Conservation (phyloP, 371 early-diverging fungal genomes). For the Mortierella sp. region DNA sequence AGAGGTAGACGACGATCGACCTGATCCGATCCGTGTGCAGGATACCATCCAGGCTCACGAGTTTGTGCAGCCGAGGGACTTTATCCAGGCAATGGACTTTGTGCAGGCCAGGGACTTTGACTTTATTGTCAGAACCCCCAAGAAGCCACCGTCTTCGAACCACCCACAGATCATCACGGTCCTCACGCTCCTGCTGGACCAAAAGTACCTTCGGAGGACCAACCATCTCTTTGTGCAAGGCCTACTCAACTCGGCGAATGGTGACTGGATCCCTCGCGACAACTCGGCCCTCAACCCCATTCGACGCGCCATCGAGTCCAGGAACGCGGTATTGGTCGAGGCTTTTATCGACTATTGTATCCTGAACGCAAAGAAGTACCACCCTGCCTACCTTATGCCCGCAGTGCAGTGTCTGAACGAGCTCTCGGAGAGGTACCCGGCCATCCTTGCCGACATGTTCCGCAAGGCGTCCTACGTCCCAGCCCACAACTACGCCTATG, state of each 20-base stretch:
- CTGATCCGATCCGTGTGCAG: not conserved
- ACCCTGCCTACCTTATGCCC: constrained; percentile 55
- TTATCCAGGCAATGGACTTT: not conserved
- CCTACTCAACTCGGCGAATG: constrained; percentile 34
- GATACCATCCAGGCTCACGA: not conserved
- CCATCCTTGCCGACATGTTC: constrained; percentile 46
- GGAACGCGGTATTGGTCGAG: constrained; percentile 34
- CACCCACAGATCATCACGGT: constrained; percentile 28
- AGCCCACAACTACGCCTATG: constrained; percentile 43
- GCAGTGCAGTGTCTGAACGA: constrained; percentile 53
- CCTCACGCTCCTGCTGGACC: constrained; percentile 43
- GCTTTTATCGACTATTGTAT: constrained; percentile 53
- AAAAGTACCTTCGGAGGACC: constrained; percentile 19
- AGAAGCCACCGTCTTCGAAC: not conserved
- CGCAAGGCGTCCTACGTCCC: constrained; percentile 50
- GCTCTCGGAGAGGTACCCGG: constrained; percentile 48
- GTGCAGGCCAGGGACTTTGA: not conserved
- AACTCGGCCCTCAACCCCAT: constrained; percentile 43
- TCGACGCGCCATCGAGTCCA: constrained; percentile 44
- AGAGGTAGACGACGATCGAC: constrained; percentile 10
- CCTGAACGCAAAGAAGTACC: constrained; percentile 54
- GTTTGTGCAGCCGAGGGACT: not conserved
- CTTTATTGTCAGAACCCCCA: not conserved
- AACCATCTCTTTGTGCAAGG: constrained; percentile 53
- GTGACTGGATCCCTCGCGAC: constrained; percentile 58